These are phyloP conservation scores for Priceomyces castillae DNA, from an alignment of 805 yeast genomes.

Conservation along the genomic window DNA sequence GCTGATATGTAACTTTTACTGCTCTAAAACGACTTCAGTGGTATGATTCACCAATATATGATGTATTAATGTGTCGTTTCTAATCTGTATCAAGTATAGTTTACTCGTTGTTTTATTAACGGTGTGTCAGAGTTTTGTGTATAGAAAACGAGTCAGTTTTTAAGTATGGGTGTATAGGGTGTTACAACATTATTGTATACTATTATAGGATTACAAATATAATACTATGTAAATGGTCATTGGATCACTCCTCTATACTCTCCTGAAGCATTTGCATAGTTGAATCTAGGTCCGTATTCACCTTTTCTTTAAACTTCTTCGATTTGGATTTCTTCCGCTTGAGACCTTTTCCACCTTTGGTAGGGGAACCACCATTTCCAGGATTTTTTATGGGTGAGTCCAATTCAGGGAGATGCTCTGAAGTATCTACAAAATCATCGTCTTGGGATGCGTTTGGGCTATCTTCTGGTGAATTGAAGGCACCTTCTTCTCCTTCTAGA, in stretches of 20 bases:
- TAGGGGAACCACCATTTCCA: not conserved
- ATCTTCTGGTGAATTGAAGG: not conserved
- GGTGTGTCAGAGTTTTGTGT: not conserved
- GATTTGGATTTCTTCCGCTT: slow-evolving; percentile 29
- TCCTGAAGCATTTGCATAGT: slow-evolving; percentile 41
- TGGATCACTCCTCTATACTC: slow-evolving; percentile 23
- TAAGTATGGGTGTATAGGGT: slow-evolving; percentile 4
- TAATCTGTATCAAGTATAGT: not conserved
- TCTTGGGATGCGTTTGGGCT: slow-evolving; percentile 5
- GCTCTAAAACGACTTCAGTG: not conserved
- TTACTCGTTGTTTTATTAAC: not conserved
- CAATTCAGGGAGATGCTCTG: slow-evolving; percentile 8
- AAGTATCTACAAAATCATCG: slow-evolving; percentile 21
- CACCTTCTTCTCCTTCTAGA: not conserved
- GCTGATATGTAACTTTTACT: not conserved
- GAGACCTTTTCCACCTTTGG: slow-evolving; percentile 6
- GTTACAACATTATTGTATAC: slow-evolving; percentile 1
- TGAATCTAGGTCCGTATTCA: slow-evolving; percentile 33
- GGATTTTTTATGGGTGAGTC: not conserved
- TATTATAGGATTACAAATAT: not conserved
- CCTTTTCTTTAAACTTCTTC: slow-evolving; percentile 32
- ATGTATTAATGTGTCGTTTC: not conserved
- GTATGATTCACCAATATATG: not conserved
- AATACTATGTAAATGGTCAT: no score
- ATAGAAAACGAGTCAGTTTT: no score